phyloP scores from a whole-genome alignment of 345 rosid species.

The Salix caprea region DNA sequence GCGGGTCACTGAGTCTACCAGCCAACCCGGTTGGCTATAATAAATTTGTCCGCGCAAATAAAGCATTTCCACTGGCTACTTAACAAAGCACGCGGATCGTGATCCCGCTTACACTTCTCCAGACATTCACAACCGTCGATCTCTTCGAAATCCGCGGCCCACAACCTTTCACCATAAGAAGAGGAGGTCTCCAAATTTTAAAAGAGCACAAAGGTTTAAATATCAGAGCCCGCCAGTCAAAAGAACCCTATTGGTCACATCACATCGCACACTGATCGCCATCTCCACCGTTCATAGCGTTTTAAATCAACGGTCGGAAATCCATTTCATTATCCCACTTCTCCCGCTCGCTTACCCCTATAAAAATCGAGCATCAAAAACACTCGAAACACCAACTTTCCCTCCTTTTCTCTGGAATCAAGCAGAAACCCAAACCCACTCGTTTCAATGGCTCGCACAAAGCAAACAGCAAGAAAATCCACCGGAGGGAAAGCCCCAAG shows the following conservation, averaged over 20 bases:
- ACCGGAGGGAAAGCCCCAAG: slow-evolving; percentile 26
- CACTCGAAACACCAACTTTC: not conserved
- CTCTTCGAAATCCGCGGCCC: no score
- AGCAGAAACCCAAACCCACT: not conserved
- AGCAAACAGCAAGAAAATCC: slow-evolving; percentile 27
- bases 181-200: no score
- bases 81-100: no score
- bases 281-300: slow-evolving; percentile 17
- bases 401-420: not conserved
- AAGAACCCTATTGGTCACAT: not conserved
- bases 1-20: no score
- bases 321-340: not conserved
- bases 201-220: no score
- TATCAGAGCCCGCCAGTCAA: no score
- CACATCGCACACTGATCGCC: slow-evolving; percentile 17
- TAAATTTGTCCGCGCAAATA: no score
- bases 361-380: not conserved
- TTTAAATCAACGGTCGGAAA: not conserved
- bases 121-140: no score
- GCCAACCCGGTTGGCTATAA: no score
- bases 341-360: not conserved
- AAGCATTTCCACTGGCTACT: no score
- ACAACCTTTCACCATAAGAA: no score
- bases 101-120: no score
- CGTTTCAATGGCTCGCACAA: slow-evolving; percentile 18